Conservation (phyloP, 2,329 filamentous ascomycete genomes). For the Graphilbum fragrans region DNA sequence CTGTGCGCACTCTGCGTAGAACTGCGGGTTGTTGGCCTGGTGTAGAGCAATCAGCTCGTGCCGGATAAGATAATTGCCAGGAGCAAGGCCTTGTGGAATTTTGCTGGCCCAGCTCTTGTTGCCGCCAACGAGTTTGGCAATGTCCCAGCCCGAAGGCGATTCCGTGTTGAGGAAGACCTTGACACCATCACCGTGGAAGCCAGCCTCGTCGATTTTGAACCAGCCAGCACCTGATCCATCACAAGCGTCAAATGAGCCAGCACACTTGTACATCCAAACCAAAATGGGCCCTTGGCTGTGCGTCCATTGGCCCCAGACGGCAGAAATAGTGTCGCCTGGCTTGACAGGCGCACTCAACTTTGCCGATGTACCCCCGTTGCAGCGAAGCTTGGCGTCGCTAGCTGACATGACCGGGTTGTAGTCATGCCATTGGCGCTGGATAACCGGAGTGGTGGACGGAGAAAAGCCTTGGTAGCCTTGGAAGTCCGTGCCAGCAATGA, state of each 20-base stretch:
- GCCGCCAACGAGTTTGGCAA: constrained; percentile 16
- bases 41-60: constrained; percentile 45
- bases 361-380: constrained; percentile 40
- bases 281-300: constrained; percentile 46
- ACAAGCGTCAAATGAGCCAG: constrained; percentile 32
- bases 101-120: constrained; percentile 32
- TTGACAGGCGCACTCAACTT: constrained; percentile 28
- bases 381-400: constrained; percentile 37
- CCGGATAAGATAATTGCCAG: constrained; percentile 43
- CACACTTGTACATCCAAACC: constrained; percentile 44
- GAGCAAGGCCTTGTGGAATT: constrained; percentile 33
- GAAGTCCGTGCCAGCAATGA: constrained; percentile 15
- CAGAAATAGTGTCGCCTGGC: constrained; percentile 34
- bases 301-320: constrained; percentile 44
- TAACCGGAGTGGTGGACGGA: constrained; percentile 35
- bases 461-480: constrained; percentile 33
- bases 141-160: constrained; percentile 13
- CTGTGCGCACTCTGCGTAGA: constrained; percentile 44
- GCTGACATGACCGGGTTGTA: constrained; percentile 41
- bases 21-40: constrained; percentile 36
- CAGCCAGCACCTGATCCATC: constrained; percentile 39
- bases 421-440: constrained; percentile 44
- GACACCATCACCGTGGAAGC: constrained; percentile 14
- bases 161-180: constrained; percentile 16
- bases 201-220: constrained; percentile 48